phyloP scores from a whole-genome alignment of 208 protist genomes.

The Crithidia fasciculata region DNA sequence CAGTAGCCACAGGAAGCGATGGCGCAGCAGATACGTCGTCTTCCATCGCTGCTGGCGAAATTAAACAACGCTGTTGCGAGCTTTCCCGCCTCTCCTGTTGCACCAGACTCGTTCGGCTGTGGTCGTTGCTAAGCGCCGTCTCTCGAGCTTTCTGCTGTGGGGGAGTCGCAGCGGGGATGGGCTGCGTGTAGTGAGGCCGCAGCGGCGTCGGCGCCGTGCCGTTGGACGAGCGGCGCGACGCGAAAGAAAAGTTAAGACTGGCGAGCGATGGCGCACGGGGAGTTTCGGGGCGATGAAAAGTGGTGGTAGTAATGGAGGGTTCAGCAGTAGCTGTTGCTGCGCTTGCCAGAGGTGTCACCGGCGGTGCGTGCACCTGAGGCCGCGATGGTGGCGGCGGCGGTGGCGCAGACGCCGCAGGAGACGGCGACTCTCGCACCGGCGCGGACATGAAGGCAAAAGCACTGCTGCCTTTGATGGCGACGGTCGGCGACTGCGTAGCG shows the following conservation, averaged over 20 bases:
- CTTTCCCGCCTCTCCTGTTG: conserved; percentile 1
- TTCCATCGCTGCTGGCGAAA: conserved; percentile 8
- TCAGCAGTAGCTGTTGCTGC: neutral
- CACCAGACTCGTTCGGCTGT: neutral
- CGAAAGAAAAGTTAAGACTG: neutral
- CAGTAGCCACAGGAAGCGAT: neutral
- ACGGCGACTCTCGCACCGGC: neutral
- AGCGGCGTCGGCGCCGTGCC: neutral
- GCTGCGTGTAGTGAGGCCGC: conserved; percentile 3
- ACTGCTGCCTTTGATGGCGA: neutral
- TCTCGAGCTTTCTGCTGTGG: neutral
- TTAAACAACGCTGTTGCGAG: conserved; percentile 2
- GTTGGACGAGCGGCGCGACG: conserved; percentile 1
- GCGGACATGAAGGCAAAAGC: neutral
- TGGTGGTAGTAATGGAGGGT: neutral
- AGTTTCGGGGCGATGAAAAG: neutral
- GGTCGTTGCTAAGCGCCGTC: no score
- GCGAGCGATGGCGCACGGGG: neutral
- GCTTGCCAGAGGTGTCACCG: neutral
- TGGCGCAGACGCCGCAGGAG: neutral
- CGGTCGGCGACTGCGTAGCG: neutral
- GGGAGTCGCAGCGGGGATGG: neutral
- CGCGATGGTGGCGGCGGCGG: neutral
- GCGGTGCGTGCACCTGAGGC: neutral
- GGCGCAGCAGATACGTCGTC: neutral